Conservation (phyloP, 352 stramenopile genomes). For the Pythium pyrilobum region DNA sequence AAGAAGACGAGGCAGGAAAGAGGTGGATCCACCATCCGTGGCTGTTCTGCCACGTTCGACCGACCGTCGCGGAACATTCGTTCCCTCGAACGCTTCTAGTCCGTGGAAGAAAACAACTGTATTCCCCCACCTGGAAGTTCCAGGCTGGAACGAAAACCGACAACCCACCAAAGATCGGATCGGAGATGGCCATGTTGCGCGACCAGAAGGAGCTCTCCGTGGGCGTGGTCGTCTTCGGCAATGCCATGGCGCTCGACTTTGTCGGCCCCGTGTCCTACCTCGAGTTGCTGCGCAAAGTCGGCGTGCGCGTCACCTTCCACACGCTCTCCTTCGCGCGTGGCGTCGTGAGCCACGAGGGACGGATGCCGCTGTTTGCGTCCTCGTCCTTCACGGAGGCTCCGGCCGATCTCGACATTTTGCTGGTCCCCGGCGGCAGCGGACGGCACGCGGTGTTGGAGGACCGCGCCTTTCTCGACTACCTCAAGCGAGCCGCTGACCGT, state of each 20-base stretch:
- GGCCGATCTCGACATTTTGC: slow-evolving; percentile 32
- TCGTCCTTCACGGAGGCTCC: slow-evolving; percentile 18
- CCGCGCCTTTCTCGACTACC: slow-evolving; percentile 29
- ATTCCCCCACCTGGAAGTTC: too few relatives aligned
- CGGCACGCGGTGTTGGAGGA: slow-evolving; percentile 26
- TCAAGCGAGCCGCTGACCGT: slow-evolving; percentile 29
- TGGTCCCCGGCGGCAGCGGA: slow-evolving; percentile 31
- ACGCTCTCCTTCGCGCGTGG: neutral
- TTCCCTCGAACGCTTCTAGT: too few relatives aligned
- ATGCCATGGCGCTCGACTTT: neutral
- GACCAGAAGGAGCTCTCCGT: slow-evolving; percentile 24
- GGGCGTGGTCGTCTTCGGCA: slow-evolving; percentile 1
- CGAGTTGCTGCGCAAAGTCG: neutral
- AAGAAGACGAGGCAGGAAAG: too few relatives aligned
- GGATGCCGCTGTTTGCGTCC: slow-evolving; percentile 18
- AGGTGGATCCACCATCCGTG: too few relatives aligned
- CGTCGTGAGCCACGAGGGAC: neutral
- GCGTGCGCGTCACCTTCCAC: neutral
- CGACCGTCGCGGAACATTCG: too few relatives aligned
- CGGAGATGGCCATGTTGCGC: neutral
- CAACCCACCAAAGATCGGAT: neutral
- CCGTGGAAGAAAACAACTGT: too few relatives aligned
- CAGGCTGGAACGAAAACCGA: neutral
- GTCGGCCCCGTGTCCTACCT: slow-evolving; percentile 5
- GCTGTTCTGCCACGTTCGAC: too few relatives aligned